phyloP scores from a whole-genome alignment of 2,329 filamentous ascomycete genomes.

The Hymenoscyphus occultus region DNA sequence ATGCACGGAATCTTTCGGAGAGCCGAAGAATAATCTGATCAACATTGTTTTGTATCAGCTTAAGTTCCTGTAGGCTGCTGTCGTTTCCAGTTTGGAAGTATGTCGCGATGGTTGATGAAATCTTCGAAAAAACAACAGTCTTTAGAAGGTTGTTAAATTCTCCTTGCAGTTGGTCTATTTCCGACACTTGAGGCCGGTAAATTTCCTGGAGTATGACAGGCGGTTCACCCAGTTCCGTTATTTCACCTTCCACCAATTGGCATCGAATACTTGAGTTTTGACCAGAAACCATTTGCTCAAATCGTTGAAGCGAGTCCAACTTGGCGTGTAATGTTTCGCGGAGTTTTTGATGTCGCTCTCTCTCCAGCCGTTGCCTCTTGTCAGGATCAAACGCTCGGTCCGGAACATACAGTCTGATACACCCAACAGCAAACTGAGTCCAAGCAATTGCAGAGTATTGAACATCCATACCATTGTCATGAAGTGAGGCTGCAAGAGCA shows the following conservation, averaged over 20 bases:
- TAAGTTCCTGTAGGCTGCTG: constrained; percentile 41
- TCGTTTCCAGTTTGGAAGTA: constrained; percentile 36
- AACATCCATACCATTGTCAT: constrained; percentile 27
- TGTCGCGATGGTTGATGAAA: constrained; percentile 18
- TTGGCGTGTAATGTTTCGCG: constrained; percentile 53
- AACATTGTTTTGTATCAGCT: constrained; percentile 54
- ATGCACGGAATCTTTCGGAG: constrained; percentile 66
- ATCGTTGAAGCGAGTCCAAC: constrained; percentile 58
- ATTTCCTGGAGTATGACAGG: constrained; percentile 64
- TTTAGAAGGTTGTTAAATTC: constrained; percentile 78
- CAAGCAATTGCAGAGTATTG: constrained; percentile 59
- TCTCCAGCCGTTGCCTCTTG: constrained; percentile 62
- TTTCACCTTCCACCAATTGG: constrained; percentile 58
- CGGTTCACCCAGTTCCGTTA: constrained; percentile 61
- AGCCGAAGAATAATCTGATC: constrained; percentile 69
- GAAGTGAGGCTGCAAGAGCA: constrained; percentile 33
- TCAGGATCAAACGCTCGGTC: constrained; percentile 83
- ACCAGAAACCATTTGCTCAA: constrained; percentile 66
- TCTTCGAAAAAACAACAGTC: constrained; percentile 27
- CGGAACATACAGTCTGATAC: constrained; percentile 78
- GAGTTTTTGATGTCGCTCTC: constrained; percentile 55
- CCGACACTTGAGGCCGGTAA: constrained; percentile 66
- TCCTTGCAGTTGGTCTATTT: constrained; percentile 70
- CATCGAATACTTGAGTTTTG: constrained; percentile 66
- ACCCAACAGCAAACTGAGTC: constrained; percentile 70